These are phyloP conservation scores for Panaeolus cyanescens DNA, from an alignment of 768 basidiomycete genomes.

Conservation along the genomic window DNA sequence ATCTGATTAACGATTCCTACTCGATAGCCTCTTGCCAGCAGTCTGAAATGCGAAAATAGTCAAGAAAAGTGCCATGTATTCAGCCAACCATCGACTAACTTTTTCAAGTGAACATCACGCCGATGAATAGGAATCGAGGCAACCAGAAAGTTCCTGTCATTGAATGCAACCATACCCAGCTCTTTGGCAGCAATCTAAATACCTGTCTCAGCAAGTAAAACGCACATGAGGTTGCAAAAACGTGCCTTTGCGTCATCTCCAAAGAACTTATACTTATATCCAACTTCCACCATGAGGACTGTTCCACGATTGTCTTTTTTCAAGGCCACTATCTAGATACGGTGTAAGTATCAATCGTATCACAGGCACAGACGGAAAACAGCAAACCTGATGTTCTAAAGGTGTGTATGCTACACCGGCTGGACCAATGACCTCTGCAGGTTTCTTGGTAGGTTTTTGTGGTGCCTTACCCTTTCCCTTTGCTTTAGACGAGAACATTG, in stretches of 20 bases:
- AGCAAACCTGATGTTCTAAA: slow-evolving; percentile 67
- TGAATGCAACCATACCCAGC: slow-evolving; percentile 76
- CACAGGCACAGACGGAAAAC: neutral
- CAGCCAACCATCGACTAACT: slow-evolving; percentile 41
- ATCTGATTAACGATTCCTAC: slow-evolving; percentile 83
- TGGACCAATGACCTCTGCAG: slow-evolving; percentile 55
- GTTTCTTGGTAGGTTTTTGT: slow-evolving; percentile 32
- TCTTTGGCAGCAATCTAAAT: slow-evolving; percentile 70
- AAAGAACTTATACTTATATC: slow-evolving; percentile 85
- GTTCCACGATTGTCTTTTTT: slow-evolving; percentile 68
- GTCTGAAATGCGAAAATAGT: slow-evolving; percentile 29
- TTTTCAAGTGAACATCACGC: slow-evolving; percentile 72
- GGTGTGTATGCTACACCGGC: slow-evolving; percentile 75
- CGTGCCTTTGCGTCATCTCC: slow-evolving; percentile 79
- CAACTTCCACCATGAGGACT: slow-evolving; percentile 78
- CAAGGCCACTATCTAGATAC: slow-evolving; percentile 49
- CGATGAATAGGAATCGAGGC: slow-evolving; percentile 76
- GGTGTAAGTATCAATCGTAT: neutral
- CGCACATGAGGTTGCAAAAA: neutral
- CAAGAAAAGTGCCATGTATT: neutral
- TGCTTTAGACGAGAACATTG: slow-evolving; percentile 43
- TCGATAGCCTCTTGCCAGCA: slow-evolving; percentile 77
- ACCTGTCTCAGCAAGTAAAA: neutral
- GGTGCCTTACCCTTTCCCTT: slow-evolving; percentile 39
- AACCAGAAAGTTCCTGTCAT: slow-evolving; percentile 69